Percentiles rank a stretch among this genome's conserved stretches.
Conservation (phyloP, 139 green algal species). For the Desmodesmus armatus region DNA sequence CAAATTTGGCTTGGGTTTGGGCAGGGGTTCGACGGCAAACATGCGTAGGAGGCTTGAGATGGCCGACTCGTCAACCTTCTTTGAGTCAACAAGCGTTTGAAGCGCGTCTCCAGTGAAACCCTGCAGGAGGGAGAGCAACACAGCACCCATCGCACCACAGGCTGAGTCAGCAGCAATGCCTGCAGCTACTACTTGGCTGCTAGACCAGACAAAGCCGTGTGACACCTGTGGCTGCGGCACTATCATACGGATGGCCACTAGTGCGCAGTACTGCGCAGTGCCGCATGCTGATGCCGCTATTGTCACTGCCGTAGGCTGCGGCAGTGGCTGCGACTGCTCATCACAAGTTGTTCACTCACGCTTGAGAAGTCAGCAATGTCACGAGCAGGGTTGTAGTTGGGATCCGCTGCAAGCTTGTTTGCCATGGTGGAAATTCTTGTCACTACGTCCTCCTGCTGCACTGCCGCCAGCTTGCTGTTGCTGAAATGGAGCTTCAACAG, state of each 20-base stretch:
- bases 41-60: background rate
- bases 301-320: background rate
- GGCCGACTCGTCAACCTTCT: background rate
- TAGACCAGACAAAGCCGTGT: too few relatives aligned
- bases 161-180: too few relatives aligned
- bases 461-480: background rate
- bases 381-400: background rate
- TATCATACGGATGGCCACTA: too few relatives aligned
- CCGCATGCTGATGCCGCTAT: too few relatives aligned
- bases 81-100: too few relatives aligned
- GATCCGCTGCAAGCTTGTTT: background rate
- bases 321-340: background rate
- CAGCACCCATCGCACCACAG: background rate
- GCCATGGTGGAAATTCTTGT: background rate
- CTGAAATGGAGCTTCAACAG: background rate
- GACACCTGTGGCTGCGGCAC: too few relatives aligned
- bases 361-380: background rate
- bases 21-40: background rate
- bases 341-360: background rate
- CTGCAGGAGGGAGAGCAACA: background rate
- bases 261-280: too few relatives aligned
- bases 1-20: background rate
- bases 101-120: background rate
- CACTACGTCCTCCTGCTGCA: background rate
- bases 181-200: too few relatives aligned